phyloP scores from a whole-genome alignment of 495 filamentous ascomycete species.

The Hypoxylon subgilvum region DNA sequence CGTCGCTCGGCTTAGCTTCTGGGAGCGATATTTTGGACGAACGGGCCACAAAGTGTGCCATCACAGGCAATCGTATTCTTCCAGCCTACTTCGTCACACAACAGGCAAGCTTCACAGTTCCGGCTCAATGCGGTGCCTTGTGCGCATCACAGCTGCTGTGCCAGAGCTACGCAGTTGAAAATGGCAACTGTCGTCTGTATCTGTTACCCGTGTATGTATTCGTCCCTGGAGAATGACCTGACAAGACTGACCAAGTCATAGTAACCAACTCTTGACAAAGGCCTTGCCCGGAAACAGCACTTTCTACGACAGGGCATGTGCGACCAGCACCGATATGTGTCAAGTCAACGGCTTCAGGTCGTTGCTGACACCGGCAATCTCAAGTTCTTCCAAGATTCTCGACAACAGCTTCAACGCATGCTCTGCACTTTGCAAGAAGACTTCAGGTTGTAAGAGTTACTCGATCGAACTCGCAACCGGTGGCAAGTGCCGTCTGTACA shows the following conservation, averaged over 20 bases:
- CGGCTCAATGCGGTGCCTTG: conserved; percentile 15
- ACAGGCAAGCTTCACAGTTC: conserved; percentile 13
- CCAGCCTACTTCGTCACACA: conserved; percentile 2
- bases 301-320: conserved; percentile 13
- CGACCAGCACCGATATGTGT: conserved; percentile 10
- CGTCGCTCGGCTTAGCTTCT: conserved; percentile 4
- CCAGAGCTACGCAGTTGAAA: conserved; percentile 13
- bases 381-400: conserved; percentile 3
- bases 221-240: background rate
- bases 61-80: conserved; percentile 10
- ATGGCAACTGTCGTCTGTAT: conserved; percentile 12
- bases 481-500: conserved; percentile 17
- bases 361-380: background rate
- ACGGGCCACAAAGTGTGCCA: conserved; percentile 3
- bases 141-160: conserved; percentile 9
- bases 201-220: conserved; percentile 11
- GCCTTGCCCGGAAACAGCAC: background rate
- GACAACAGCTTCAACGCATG: conserved; percentile 20
- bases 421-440: conserved; percentile 11
- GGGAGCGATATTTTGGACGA: conserved; percentile 3
- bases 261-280: background rate
- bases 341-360: conserved; percentile 13
- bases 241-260: background rate
- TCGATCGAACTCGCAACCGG: conserved; percentile 14
- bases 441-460: conserved; percentile 5